Percentiles rank a stretch among this genome's conserved stretches.
Conservation (phyloP, 2,329 filamentous ascomycete genomes). For the Scedosporium aurantiacum region DNA sequence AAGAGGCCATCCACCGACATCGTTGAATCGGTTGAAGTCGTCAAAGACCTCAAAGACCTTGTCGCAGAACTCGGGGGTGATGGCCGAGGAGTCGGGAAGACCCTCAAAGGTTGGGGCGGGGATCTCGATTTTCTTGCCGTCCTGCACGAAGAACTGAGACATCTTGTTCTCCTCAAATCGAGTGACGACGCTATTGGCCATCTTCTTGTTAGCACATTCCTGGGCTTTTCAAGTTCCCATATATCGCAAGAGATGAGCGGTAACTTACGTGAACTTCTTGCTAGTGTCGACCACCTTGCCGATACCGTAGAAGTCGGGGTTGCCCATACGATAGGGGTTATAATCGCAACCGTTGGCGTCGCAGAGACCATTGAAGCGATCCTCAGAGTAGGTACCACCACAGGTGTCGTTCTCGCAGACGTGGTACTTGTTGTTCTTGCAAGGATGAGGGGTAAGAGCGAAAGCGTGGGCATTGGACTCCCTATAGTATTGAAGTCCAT, state of each 20-base stretch:
- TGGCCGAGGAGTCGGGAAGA: slow-evolving; percentile 44
- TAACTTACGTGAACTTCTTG: slow-evolving; percentile 35
- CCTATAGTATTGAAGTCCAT: slow-evolving; percentile 27
- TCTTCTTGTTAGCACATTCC: not conserved
- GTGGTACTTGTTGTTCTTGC: slow-evolving; percentile 29
- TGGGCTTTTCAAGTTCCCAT: not conserved
- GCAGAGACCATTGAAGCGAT: slow-evolving; percentile 47
- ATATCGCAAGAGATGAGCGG: not conserved
- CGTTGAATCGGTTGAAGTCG: slow-evolving; percentile 30
- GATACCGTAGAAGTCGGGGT: slow-evolving; percentile 47
- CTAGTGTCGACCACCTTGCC: slow-evolving; percentile 46
- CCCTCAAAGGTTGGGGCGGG: slow-evolving; percentile 18
- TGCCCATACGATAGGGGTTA: slow-evolving; percentile 53
- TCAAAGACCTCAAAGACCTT: slow-evolving; percentile 44
- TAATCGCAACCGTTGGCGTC: slow-evolving; percentile 57
- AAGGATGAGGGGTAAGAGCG: slow-evolving; percentile 46
- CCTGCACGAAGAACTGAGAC: slow-evolving; percentile 49
- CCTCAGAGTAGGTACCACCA: slow-evolving; percentile 34
- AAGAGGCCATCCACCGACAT: slow-evolving; percentile 41
- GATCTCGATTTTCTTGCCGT: slow-evolving; percentile 40
- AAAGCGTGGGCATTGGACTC: slow-evolving; percentile 44
- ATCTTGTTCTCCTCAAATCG: slow-evolving; percentile 39
- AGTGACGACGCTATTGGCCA: slow-evolving; percentile 40
- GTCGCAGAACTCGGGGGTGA: slow-evolving; percentile 48
- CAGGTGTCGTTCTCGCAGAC: slow-evolving; percentile 23